Percentiles rank a stretch among this genome's conserved stretches.
Evolutionary conservation across 2,329 filamentous ascomycete genomes (phyloP).

Genomic region (Alternaria incomplexa): DNA sequence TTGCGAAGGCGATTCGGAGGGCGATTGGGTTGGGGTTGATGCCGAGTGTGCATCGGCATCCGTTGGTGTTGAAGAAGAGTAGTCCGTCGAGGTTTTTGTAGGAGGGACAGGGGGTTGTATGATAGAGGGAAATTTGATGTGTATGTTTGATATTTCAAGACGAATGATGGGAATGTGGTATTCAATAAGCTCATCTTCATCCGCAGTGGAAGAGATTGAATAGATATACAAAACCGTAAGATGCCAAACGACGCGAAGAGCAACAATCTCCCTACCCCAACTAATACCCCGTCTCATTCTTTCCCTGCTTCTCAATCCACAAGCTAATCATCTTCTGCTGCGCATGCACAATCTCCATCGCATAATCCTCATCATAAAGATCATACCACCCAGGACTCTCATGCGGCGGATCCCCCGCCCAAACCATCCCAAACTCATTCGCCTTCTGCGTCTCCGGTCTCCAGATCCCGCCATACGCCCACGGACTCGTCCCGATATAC

Average conservation of each 20-base stretch:
- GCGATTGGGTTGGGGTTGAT: conserved; percentile 89
- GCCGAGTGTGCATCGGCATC: conserved; percentile 88
- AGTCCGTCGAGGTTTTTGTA: conserved; percentile 29
- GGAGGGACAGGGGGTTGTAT: neutral
- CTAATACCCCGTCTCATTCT: neutral
- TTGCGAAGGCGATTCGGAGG: conserved; percentile 90
- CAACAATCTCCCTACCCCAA: accelerated
- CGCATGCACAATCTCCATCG: conserved; percentile 45
- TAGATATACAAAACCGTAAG: neutral
- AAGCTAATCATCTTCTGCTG: conserved; percentile 41
- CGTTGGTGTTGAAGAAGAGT: conserved; percentile 52
- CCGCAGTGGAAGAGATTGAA: neutral
- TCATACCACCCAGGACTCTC: conserved; percentile 51
- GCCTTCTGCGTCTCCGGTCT: conserved; percentile 47
- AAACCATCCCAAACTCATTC: conserved; percentile 50
- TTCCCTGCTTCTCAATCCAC: conserved; percentile 34
- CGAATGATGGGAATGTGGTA: neutral
- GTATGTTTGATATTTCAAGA: neutral
- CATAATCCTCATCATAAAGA: conserved; percentile 47
- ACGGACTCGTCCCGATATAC: conserved; percentile 48
- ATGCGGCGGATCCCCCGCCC: conserved; percentile 51
- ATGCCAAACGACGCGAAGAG: neutral
- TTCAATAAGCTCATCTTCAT: neutral
- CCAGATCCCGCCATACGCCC: conserved; percentile 51
- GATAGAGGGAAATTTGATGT: neutral